Conservation (phyloP, 2,329 filamentous ascomycete genomes). For the Penicillium decumbens region DNA sequence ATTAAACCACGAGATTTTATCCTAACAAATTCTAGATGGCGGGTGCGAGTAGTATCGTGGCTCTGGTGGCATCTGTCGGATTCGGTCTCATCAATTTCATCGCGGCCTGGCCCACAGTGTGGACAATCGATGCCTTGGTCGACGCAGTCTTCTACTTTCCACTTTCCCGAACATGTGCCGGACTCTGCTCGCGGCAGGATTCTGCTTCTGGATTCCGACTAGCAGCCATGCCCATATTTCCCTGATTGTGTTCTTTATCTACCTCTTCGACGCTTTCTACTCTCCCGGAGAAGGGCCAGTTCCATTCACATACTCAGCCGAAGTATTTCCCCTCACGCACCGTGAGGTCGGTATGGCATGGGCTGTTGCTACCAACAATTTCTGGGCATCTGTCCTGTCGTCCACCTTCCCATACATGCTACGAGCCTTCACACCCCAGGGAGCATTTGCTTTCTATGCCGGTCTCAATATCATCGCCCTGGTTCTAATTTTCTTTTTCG, state of each 20-base stretch:
- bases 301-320: conserved; percentile 21
- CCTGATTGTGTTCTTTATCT: conserved; percentile 27
- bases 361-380: conserved; percentile 37
- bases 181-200: conserved; percentile 23
- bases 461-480: conserved; percentile 55
- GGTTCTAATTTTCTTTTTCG: conserved; percentile 55
- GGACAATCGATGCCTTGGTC: conserved; percentile 27
- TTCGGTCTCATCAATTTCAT: conserved; percentile 30
- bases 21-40: conserved; percentile 1
- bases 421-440: conserved; percentile 43
- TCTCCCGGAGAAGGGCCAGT: conserved; percentile 44
- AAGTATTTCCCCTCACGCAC: conserved; percentile 46
- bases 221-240: conserved; percentile 12
- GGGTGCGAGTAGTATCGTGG: conserved; percentile 14
- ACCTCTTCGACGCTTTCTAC: conserved; percentile 70
- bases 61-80: conserved; percentile 24
- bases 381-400: conserved; percentile 43
- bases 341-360: conserved; percentile 42
- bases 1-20: neutral
- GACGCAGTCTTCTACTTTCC: conserved; percentile 25
- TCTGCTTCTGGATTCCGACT: conserved; percentile 22
- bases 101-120: conserved; percentile 28
- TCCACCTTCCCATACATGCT: conserved; percentile 44
- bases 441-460: conserved; percentile 56
- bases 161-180: conserved; percentile 28